Base-by-base conservation (phyloP, 2,329 filamentous ascomycete genomes). In the Alternaria brassicae region DNA sequence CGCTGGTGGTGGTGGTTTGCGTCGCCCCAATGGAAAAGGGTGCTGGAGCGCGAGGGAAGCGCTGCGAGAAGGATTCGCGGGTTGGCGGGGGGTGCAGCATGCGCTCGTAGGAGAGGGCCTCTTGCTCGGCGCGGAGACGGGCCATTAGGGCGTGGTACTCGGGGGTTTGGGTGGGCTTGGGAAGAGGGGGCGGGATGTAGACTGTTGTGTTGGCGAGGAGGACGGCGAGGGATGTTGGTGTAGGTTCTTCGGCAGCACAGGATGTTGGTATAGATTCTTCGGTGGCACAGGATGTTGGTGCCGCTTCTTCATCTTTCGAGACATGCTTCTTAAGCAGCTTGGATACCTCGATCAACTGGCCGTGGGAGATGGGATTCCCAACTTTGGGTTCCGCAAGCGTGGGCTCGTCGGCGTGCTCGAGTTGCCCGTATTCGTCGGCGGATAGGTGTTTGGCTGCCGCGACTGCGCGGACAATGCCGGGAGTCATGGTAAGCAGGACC, bases 81-180 rank as follows among this genome's bases (percentile, higher is more conserved):
- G 80, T 76, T 1, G 83, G 77, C 2, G 81, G 78, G 2, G 89
- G 86, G 62, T 89, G 88, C 50, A 90, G 80, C 88, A 98, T 92
- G 72, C 89, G 88, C 67, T 92, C 86, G 81, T 98, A 99, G 52
- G 87, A 85, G 61, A 90, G 87, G 66, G 88, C 86, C 81, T 98
- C 93, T 80, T 94, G 90, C 71, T 95, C 89, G 60, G 85, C 87
- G 63, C 92, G 91, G 19, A 99, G 87, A 15, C 89, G 88, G 23
- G 88, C 88, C 92, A 98, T 98, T 1, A 97, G 83, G 6, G 89
- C 90, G 76, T 92, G 91, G 81, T 94, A 98, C 79, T 96, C 90
- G 7, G 88, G 81, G 1, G 89, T 90, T 88, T 96, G 72, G 32
- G 51, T 19, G 17, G 56, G 61, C 73, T 93, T 96, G 4, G 90